These are phyloP conservation scores for Vigna mungo DNA, from an alignment of 306 rosid species.

Conservation along the genomic window DNA sequence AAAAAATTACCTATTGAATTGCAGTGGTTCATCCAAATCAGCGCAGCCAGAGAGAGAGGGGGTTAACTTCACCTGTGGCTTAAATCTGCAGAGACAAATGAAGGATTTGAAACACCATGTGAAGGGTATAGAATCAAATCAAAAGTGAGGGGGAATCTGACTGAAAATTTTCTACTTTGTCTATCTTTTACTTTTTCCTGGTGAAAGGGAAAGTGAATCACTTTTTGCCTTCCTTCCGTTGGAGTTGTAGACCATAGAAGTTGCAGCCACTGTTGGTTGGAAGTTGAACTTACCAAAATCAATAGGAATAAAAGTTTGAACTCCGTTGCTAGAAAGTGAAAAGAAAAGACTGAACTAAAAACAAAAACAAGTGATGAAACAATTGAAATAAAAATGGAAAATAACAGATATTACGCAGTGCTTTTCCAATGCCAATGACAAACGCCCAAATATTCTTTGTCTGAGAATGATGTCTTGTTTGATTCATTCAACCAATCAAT, in stretches of 20 bases:
- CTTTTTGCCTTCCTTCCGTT: constrained; percentile 49
- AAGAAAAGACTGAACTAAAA: neutral
- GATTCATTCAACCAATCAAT: constrained; percentile 6
- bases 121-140: constrained; percentile 15
- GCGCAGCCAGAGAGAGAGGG: constrained; percentile 35
- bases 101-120: constrained; percentile 19
- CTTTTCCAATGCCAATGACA: constrained; percentile 33
- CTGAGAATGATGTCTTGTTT: constrained; percentile 31
- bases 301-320: neutral
- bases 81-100: constrained; percentile 51
- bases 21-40: constrained; percentile 42
- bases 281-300: constrained; percentile 11
- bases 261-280: constrained; percentile 49
- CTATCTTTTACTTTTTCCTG: constrained; percentile 28
- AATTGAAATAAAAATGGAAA: constrained; percentile 22
- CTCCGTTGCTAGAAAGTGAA: neutral
- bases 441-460: constrained; percentile 31
- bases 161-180: constrained; percentile 30
- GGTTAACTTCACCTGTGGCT: constrained; percentile 44
- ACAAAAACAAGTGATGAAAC: constrained; percentile 5
- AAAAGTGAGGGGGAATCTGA: constrained; percentile 21
- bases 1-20: constrained; percentile 38
- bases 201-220: constrained; percentile 53
- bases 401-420: constrained; percentile 4
- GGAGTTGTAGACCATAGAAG: constrained; percentile 45